phyloP scores from a whole-genome alignment of 257 asterid genomes.

The Solanum sitiens region DNA sequence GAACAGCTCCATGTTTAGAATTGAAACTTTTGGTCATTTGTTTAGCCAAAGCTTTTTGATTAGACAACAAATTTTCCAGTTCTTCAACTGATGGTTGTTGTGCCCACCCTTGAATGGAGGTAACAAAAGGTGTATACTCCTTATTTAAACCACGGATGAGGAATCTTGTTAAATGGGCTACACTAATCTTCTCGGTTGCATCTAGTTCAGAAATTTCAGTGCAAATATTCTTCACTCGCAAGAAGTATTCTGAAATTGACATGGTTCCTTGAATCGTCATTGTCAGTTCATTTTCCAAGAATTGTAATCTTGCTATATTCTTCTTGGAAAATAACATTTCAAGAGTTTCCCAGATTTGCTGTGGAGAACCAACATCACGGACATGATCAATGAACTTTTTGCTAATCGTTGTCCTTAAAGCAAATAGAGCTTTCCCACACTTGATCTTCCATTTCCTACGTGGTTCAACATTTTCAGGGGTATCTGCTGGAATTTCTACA shows the following conservation, averaged over 20 bases:
- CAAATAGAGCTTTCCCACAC: no score
- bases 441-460: no score
- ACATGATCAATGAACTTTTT: background rate
- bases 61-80: no score
- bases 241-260: background rate
- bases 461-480: no score
- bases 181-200: background rate
- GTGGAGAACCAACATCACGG: background rate
- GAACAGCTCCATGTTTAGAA: no score
- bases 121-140: background rate
- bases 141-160: background rate
- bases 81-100: background rate
- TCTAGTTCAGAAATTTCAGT: background rate
- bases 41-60: background rate
- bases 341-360: no score
- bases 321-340: no score
- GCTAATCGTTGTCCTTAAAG: no score
- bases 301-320: background rate
- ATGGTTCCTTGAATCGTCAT: background rate
- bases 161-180: no score
- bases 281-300: background rate
- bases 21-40: background rate
- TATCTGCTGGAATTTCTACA: no score
- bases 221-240: no score
- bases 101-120: background rate